phyloP scores from a whole-genome alignment of 345 rosid species.

The Erucastrum elatum region DNA sequence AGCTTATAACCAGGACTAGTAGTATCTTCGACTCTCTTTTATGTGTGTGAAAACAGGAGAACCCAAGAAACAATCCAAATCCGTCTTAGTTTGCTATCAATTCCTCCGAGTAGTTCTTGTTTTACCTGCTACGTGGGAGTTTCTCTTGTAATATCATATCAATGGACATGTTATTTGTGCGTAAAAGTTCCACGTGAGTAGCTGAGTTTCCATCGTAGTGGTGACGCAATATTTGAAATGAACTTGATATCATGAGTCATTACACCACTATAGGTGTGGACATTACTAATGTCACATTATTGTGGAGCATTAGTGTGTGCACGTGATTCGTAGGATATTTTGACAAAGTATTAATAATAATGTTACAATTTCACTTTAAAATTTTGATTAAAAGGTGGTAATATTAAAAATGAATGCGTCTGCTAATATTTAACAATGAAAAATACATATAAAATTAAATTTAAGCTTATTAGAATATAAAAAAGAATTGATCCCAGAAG shows the following conservation, averaged over 20 bases:
- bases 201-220: not conserved
- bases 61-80: not conserved
- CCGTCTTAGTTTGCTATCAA: not conserved
- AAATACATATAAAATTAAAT: too few relatives aligned
- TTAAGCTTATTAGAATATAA: too few relatives aligned
- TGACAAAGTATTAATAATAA: not conserved
- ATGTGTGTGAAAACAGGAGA: not conserved
- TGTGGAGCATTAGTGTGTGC: not conserved
- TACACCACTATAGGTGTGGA: too few relatives aligned
- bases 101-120: not conserved
- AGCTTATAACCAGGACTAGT: not conserved
- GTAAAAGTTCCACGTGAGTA: not conserved
- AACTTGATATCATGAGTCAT: too few relatives aligned
- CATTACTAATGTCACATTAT: too few relatives aligned
- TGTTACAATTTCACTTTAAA: not conserved
- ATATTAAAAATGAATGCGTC: too few relatives aligned
- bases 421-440: too few relatives aligned
- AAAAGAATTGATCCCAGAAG: too few relatives aligned
- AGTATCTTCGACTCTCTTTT: not conserved
- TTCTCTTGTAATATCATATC: not conserved
- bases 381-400: not conserved
- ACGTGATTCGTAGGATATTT: not conserved
- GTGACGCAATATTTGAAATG: not conserved
- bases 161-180: not conserved
- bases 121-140: not conserved